Conservation (phyloP, 139 green algal genomes). For the Deuterostichococcus epilithicus region DNA sequence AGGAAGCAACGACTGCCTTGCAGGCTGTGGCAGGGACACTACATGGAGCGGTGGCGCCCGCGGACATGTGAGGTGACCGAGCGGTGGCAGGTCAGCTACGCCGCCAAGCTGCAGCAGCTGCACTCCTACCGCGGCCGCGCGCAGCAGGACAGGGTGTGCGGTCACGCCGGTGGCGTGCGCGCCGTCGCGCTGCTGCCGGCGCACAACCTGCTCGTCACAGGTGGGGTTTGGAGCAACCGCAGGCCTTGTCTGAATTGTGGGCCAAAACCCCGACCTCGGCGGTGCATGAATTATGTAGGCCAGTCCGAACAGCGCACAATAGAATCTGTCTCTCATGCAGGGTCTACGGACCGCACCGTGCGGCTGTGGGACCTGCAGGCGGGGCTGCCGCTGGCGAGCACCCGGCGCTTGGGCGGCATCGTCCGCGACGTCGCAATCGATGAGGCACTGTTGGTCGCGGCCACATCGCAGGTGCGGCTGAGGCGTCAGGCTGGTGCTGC, state of each 20-base stretch:
- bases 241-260: not conserved
- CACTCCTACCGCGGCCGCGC: slow-evolving; percentile 35
- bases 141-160: slow-evolving; percentile 46
- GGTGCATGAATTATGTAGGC: not conserved
- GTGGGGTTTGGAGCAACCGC: slow-evolving; percentile 16
- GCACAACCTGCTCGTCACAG: slow-evolving; percentile 51
- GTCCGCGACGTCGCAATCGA: slow-evolving; percentile 59
- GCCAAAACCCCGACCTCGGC: not conserved
- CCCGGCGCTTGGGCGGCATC: slow-evolving; percentile 43
- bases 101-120: slow-evolving; percentile 32
- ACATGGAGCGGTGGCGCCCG: not conserved
- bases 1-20: no score
- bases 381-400: slow-evolving; percentile 47
- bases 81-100: slow-evolving; percentile 38
- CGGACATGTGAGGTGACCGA: not conserved
- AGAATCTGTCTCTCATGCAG: slow-evolving; percentile 21
- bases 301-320: not conserved
- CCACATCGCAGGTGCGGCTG: slow-evolving; percentile 23
- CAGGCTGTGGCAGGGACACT: slow-evolving; percentile 11
- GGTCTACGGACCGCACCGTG: slow-evolving; percentile 60
- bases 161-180: slow-evolving; percentile 38
- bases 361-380: slow-evolving; percentile 57
- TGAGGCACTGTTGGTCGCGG: slow-evolving; percentile 28
- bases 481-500: slow-evolving; percentile 1
- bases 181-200: slow-evolving; percentile 40